phyloP scores from a whole-genome alignment of 257 asterid genomes.

The Solanum okadae region DNA sequence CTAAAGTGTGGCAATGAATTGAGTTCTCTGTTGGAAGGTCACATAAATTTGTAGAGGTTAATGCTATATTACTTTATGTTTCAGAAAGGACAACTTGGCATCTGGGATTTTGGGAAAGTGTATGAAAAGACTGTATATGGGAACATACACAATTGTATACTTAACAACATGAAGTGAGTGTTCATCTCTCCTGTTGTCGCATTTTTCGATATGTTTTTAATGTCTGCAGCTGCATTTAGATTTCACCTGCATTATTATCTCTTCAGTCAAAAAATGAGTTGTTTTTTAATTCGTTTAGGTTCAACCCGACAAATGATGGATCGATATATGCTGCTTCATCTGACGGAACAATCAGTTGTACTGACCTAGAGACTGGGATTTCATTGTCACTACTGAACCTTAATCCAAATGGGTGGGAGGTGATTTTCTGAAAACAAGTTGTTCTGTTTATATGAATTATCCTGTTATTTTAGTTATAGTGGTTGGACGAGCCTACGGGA shows the following conservation, averaged over 20 bases:
- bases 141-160: conserved; percentile 69
- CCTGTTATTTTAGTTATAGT: neutral
- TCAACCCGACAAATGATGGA: conserved; percentile 66
- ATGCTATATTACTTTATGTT: conserved; percentile 1
- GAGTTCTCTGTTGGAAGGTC: neutral
- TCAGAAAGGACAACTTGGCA: conserved; percentile 99
- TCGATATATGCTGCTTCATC: conserved; percentile 84
- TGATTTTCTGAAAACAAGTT: conserved; percentile 7
- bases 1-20: neutral
- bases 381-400: conserved; percentile 67
- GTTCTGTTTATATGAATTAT: neutral
- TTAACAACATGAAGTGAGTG: conserved; percentile 89
- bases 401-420: conserved; percentile 98
- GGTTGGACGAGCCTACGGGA: neutral
- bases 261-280: conserved; percentile 4
- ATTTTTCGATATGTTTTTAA: neutral
- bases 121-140: conserved; percentile 77
- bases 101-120: conserved; percentile 86
- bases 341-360: conserved; percentile 87
- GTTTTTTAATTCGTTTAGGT: conserved; percentile 29
- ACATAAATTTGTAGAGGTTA: neutral
- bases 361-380: conserved; percentile 88
- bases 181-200: neutral
- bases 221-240: neutral
- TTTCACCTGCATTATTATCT: neutral